These are phyloP conservation scores for Pholiota adiposa DNA, from an alignment of 1,284 basidiomycete species.

Conservation along the genomic window DNA sequence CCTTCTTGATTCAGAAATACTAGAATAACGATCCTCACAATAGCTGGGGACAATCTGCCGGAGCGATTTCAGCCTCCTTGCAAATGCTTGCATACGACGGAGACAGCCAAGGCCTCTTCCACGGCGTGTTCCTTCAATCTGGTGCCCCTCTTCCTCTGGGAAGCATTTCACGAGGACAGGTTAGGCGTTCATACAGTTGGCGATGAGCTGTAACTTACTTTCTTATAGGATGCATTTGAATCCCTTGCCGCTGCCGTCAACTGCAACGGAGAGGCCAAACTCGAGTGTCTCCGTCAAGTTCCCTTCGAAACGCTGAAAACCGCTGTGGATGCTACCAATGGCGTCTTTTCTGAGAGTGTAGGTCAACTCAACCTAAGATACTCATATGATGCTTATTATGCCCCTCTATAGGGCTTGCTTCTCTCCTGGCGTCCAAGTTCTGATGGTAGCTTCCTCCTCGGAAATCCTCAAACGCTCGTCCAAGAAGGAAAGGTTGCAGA, in stretches of 20 bases:
- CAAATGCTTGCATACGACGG: constrained; percentile 58
- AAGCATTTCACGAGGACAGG: constrained; percentile 38
- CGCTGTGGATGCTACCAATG: neutral
- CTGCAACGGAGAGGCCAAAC: neutral
- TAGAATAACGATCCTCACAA: neutral
- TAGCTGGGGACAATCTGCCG: constrained; percentile 62
- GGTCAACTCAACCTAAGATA: too few relatives aligned
- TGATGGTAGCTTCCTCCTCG: constrained; percentile 52
- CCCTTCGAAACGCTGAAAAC: neutral
- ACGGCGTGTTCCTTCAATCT: constrained; percentile 51
- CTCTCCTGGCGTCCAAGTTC: constrained; percentile 52
- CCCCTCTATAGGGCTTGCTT: constrained; percentile 25
- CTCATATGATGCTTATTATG: too few relatives aligned
- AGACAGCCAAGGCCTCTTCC: constrained; percentile 49
- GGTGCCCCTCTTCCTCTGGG: constrained; percentile 49
- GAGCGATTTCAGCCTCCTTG: constrained; percentile 51
- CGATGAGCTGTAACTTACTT: constrained; percentile 45
- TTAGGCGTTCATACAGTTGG: constrained; percentile 12
- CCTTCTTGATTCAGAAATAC: neutral
- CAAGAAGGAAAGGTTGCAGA: constrained; percentile 42
- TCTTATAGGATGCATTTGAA: constrained; percentile 43
- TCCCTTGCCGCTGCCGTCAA: constrained; percentile 38
- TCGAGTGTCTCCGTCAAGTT: neutral
- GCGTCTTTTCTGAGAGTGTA: constrained; percentile 47
- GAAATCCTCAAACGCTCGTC: constrained; percentile 41